Evolutionary conservation across 768 basidiomycete species (phyloP).

Genomic region (Boletus pseudopeckii): DNA sequence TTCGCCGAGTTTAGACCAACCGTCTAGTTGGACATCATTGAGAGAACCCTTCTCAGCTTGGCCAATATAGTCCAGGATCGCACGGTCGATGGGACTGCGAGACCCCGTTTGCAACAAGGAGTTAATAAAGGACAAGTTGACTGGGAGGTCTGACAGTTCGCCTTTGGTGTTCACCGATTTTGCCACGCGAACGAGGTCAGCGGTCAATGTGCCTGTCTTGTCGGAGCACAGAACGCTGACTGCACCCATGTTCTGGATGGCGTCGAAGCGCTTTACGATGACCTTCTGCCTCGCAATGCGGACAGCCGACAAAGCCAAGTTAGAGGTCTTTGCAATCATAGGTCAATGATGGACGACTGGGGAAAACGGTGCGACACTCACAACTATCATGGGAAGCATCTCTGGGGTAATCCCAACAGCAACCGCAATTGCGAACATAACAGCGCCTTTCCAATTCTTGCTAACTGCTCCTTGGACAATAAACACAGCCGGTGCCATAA

Average conservation of each 20-base stretch:
- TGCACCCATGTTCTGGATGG: slow-evolving; percentile 58
- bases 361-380: slow-evolving; percentile 8
- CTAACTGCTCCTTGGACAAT: slow-evolving; percentile 31
- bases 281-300: slow-evolving; percentile 57
- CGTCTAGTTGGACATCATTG: slow-evolving; percentile 7
- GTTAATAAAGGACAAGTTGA: slow-evolving; percentile 31
- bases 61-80: slow-evolving; percentile 28
- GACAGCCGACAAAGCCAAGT: slow-evolving; percentile 54
- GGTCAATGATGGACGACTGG: neutral
- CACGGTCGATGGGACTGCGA: slow-evolving; percentile 35
- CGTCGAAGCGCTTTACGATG: slow-evolving; percentile 60
- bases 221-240: slow-evolving; percentile 57
- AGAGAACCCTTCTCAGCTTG: slow-evolving; percentile 12
- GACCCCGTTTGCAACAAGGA: slow-evolving; percentile 34
- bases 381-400: slow-evolving; percentile 35
- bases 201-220: slow-evolving; percentile 62
- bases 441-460: slow-evolving; percentile 30
- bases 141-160: slow-evolving; percentile 23
- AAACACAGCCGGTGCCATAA: slow-evolving; percentile 31
- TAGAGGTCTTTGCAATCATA: slow-evolving; percentile 51
- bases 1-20: slow-evolving; percentile 33
- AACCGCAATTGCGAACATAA: slow-evolving; percentile 31
- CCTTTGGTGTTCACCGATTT: slow-evolving; percentile 24
- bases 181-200: slow-evolving; percentile 36
- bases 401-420: slow-evolving; percentile 33